Conservation (phyloP, 2,329 filamentous ascomycete species). For the Curvularia hawaiiensis region DNA sequence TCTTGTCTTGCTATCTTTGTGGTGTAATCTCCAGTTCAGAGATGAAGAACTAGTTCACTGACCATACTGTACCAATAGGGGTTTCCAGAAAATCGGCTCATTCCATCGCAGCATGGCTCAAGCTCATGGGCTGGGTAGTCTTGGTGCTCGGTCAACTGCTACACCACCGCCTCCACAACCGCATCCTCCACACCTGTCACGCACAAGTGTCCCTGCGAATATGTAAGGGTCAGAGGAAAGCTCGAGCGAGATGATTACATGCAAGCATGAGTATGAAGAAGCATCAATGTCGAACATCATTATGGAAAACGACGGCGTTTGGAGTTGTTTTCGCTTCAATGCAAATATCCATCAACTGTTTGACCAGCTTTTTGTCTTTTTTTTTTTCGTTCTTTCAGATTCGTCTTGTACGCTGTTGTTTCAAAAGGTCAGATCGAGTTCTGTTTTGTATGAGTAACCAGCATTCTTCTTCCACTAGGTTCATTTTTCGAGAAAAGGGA, state of each 20-base stretch:
- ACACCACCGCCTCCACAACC: constrained; percentile 19
- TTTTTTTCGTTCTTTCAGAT: neutral
- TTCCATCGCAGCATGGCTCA: constrained; percentile 50
- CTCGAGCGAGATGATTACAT: constrained; percentile 1
- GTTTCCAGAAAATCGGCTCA: constrained; percentile 56
- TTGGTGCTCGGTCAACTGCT: constrained; percentile 16
- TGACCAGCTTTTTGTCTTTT: neutral
- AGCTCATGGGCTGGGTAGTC: constrained; percentile 33
- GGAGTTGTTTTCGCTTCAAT: neutral
- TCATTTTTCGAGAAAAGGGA: neutral
- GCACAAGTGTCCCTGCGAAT: constrained; percentile 34
- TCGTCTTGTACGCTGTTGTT: neutral
- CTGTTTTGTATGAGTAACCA: neutral
- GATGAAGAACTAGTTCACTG: constrained; percentile 14
- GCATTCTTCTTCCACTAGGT: neutral
- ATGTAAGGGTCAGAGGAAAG: constrained; percentile 18
- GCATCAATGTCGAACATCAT: neutral
- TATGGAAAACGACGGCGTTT: neutral
- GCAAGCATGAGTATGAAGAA: neutral
- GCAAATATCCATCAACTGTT: neutral
- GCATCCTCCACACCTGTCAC: constrained; percentile 3
- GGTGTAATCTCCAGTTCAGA: neutral
- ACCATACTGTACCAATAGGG: constrained; percentile 39
- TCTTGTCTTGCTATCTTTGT: neutral
- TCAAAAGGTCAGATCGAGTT: neutral